phyloP scores from a whole-genome alignment of 352 stramenopile species.

The Phytophthora citricola region DNA sequence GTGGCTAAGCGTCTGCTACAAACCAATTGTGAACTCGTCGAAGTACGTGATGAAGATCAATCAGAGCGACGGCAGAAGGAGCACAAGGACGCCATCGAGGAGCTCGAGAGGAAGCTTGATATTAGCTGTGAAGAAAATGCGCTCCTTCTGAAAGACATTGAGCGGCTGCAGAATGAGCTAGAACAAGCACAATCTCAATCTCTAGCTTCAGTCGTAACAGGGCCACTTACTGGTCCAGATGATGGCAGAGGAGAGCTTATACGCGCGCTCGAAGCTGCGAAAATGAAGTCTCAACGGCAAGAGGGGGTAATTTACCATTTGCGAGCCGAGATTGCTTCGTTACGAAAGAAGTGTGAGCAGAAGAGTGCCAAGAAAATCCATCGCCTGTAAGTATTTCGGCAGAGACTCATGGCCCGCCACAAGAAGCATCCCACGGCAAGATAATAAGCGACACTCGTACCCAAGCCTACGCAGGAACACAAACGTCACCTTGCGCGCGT shows the following conservation, averaged over 20 bases:
- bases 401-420: background rate
- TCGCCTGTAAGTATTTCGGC: background rate
- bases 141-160: conserved; percentile 43
- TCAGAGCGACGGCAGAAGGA: conserved; percentile 2
- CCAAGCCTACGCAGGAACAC: conserved; percentile 23
- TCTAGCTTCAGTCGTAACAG: conserved; percentile 1
- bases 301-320: conserved; percentile 37
- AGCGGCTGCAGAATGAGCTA: conserved; percentile 42
- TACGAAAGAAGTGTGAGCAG: conserved; percentile 34
- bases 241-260: conserved; percentile 28
- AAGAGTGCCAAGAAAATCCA: conserved; percentile 15
- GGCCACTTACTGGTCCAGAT: conserved; percentile 8
- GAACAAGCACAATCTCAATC: conserved; percentile 23
- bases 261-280: conserved; percentile 24
- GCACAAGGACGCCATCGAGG: conserved; percentile 16
- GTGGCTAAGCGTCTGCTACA: conserved; percentile 50
- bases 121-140: conserved; percentile 38
- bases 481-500: conserved; percentile 12
- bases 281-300: conserved; percentile 36
- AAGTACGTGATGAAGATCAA: conserved; percentile 6
- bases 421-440: conserved; percentile 1
- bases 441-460: background rate
- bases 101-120: conserved; percentile 31
- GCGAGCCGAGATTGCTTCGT: conserved; percentile 32
- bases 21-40: conserved; percentile 4